Conservation (phyloP, 2,329 filamentous ascomycete species). For the Fusarium subglutinans region DNA sequence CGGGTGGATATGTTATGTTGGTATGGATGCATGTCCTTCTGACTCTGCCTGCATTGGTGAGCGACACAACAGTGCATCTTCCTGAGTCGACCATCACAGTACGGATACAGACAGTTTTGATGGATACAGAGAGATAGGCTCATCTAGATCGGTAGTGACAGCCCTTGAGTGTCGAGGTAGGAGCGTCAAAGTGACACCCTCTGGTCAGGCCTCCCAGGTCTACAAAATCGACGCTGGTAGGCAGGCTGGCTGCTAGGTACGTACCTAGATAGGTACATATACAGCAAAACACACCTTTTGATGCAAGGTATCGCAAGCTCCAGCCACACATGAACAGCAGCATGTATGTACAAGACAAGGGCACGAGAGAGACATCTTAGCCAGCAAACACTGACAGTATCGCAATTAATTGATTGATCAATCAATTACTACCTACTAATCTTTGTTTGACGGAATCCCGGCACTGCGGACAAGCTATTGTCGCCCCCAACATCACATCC, state of each 20-base stretch:
- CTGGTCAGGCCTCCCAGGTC: slow-evolving; percentile 14
- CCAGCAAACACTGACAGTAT: slow-evolving; percentile 1
- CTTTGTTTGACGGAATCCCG: slow-evolving; percentile 21
- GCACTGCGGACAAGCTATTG: slow-evolving; percentile 35
- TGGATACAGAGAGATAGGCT: neutral
- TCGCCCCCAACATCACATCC: slow-evolving; percentile 29
- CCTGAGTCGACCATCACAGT: neutral
- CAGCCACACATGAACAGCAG: slow-evolving; percentile 8
- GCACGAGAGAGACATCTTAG: slow-evolving; percentile 21
- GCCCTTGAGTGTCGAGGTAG: neutral
- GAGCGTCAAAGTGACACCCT: slow-evolving; percentile 15
- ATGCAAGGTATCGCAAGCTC: slow-evolving; percentile 1
- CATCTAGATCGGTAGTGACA: slow-evolving; percentile 19
- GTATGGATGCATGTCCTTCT: slow-evolving; percentile 33
- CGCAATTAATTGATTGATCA: neutral
- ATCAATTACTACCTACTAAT: neutral
- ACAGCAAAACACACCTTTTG: neutral
- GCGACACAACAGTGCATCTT: neutral
- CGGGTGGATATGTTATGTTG: slow-evolving; percentile 17
- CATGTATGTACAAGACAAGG: neutral
- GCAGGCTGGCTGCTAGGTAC: neutral
- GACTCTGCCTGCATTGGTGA: slow-evolving; percentile 17
- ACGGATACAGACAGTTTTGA: neutral
- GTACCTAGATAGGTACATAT: no score
- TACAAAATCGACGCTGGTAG: neutral